Percentiles rank a stretch among this genome's conserved stretches.
These are phyloP conservation scores for Curvularia eragrostidis DNA, from an alignment of 2,329 filamentous ascomycete genomes.

Conservation along the genomic window DNA sequence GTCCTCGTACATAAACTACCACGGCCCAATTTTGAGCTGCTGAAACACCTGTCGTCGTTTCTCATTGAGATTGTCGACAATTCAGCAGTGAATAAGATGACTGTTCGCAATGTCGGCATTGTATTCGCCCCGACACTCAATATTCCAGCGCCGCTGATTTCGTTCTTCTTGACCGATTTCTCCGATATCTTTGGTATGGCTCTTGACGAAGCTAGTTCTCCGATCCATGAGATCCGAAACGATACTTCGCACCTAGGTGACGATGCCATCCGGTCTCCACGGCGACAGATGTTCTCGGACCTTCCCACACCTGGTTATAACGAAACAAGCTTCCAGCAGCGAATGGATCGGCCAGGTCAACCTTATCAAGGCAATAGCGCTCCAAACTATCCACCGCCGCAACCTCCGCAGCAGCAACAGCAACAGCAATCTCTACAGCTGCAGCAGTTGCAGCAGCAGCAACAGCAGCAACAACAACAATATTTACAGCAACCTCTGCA, in stretches of 20 bases:
- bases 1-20: conserved; percentile 82
- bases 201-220: conserved; percentile 60
- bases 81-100: conserved; percentile 94
- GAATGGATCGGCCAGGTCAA: conserved; percentile 36
- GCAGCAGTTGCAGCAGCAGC: background rate
- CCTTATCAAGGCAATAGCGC: conserved; percentile 29
- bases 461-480: conserved; percentile 31
- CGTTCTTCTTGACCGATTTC: conserved; percentile 91
- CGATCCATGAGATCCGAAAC: conserved; percentile 56
- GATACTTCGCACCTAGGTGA: conserved; percentile 53
- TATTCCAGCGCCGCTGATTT: conserved; percentile 93
- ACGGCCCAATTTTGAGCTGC: conserved; percentile 76
- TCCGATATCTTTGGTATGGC: conserved; percentile 80
- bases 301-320: conserved; percentile 69
- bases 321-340: conserved; percentile 59
- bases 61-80: conserved; percentile 93
- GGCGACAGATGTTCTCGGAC: conserved; percentile 70
- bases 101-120: conserved; percentile 92
- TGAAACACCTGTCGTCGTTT: conserved; percentile 86
- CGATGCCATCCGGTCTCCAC: conserved; percentile 68
- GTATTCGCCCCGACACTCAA: conserved; percentile 98
- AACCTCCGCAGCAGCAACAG: conserved; percentile 32
- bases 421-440: conserved; percentile 29
- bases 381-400: conserved; percentile 35
- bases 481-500: conserved; percentile 30